Evolutionary conservation across 2,329 filamentous ascomycete genomes (phyloP).

Genomic region (Gyromitra esculenta): DNA sequence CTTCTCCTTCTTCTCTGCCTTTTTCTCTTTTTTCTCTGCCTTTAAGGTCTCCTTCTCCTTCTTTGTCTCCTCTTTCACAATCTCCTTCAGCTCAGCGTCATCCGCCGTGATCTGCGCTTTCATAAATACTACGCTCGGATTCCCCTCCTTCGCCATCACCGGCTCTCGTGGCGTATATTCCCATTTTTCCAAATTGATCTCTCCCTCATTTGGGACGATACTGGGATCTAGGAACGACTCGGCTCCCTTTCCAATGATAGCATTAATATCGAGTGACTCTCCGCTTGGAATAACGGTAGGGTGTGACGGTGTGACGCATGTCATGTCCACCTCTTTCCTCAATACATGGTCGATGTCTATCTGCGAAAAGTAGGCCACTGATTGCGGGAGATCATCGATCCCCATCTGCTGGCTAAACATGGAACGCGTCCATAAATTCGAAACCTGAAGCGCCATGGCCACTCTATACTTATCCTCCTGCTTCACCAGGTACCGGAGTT

Average conservation of each 20-base stretch:
- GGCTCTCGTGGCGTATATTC: slow-evolving; percentile 78
- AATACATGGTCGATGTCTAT: slow-evolving; percentile 94
- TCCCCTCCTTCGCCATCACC: slow-evolving; percentile 77
- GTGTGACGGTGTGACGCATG: slow-evolving; percentile 92
- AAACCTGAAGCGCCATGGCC: slow-evolving; percentile 90
- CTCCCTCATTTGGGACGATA: slow-evolving; percentile 51
- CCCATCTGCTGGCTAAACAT: slow-evolving; percentile 98
- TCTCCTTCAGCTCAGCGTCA: slow-evolving; percentile 77
- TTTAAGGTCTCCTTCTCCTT: slow-evolving; percentile 7
- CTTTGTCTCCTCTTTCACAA: slow-evolving; percentile 71
- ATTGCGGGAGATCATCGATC: slow-evolving; percentile 87
- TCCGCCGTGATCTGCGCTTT: slow-evolving; percentile 79
- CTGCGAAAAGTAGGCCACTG: slow-evolving; percentile 93
- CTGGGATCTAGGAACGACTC: slow-evolving; percentile 28
- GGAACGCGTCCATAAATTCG: slow-evolving; percentile 94
- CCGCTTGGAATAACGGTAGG: slow-evolving; percentile 79
- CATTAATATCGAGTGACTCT: slow-evolving; percentile 82
- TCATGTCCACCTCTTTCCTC: slow-evolving; percentile 97
- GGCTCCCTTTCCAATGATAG: slow-evolving; percentile 74
- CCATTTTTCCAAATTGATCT: slow-evolving; percentile 71
- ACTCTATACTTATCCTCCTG: slow-evolving; percentile 86
- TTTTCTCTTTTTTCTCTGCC: not conserved
- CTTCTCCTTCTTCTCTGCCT: not conserved
- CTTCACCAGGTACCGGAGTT: slow-evolving; percentile 91
- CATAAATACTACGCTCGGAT: slow-evolving; percentile 67